Conservation (phyloP, 2,329 filamentous ascomycete species). For the Huntiella decipiens region DNA sequence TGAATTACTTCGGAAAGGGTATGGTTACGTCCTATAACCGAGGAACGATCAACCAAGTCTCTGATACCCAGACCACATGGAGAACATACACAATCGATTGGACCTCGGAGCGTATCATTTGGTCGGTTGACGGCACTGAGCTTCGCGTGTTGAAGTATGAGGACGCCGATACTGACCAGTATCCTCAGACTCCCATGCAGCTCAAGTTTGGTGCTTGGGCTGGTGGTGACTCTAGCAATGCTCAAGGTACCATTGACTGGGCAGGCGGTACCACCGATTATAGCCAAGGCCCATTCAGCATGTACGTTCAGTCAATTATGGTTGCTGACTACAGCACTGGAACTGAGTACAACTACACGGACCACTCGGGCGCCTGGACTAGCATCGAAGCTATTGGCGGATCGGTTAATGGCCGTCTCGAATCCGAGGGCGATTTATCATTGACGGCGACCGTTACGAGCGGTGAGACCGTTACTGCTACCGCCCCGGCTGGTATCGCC, state of each 20-base stretch:
- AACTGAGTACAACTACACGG: conserved; percentile 62
- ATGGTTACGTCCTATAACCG: conserved; percentile 58
- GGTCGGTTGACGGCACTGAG: conserved; percentile 62
- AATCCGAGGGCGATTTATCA: conserved; percentile 30
- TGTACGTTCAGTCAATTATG: conserved; percentile 58
- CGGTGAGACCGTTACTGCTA: conserved; percentile 43
- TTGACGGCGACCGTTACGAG: conserved; percentile 31
- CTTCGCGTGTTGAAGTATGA: conserved; percentile 55
- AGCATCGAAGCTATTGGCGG: conserved; percentile 73
- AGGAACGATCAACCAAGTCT: conserved; percentile 54
- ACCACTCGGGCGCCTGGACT: conserved; percentile 57
- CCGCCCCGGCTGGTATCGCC: conserved; percentile 53
- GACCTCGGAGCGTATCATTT: conserved; percentile 69
- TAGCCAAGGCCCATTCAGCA: conserved; percentile 61
- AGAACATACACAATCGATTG: conserved; percentile 86
- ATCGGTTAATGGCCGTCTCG: conserved; percentile 48
- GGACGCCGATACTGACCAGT: conserved; percentile 54
- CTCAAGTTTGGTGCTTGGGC: conserved; percentile 85
- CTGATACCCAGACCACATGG: conserved; percentile 52
- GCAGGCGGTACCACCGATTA: conserved; percentile 76
- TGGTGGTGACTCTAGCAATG: conserved; percentile 68
- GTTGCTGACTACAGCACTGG: conserved; percentile 91
- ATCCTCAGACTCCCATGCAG: conserved; percentile 90
- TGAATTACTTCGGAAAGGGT: conserved; percentile 94
- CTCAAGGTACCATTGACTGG: conserved; percentile 73